Percentiles rank a stretch among this genome's conserved stretches.
phyloP scores from a whole-genome alignment of 2,329 filamentous ascomycete genomes.

The Xylaria sp. region DNA sequence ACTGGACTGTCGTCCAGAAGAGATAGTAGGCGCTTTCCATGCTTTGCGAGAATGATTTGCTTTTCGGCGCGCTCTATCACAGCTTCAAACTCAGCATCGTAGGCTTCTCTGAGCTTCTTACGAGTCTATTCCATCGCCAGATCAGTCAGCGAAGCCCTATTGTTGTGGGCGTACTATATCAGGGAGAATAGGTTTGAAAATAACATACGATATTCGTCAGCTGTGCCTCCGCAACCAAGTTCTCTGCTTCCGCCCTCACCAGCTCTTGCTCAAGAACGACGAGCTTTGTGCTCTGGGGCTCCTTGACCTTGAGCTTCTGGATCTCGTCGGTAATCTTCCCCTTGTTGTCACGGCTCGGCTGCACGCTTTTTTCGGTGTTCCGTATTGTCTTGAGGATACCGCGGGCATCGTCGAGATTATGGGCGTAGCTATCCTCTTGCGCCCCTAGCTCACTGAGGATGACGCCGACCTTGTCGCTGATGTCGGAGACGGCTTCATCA shows the following conservation, averaged over 20 bases:
- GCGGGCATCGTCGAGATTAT: conserved; percentile 87
- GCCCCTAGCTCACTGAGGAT: conserved; percentile 92
- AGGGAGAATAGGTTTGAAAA: not conserved
- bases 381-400: conserved; percentile 88
- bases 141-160: conserved; percentile 8
- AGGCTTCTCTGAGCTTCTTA: conserved; percentile 95
- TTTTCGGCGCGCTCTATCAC: conserved; percentile 97
- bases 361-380: conserved; percentile 94
- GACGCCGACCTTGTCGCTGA: conserved; percentile 96
- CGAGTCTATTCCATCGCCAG: conserved; percentile 71
- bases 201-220: conserved; percentile 88
- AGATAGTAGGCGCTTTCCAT: conserved; percentile 85
- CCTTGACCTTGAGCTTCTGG: conserved; percentile 88
- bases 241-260: conserved; percentile 94
- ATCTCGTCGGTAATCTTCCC: conserved; percentile 93
- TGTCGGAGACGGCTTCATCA: conserved; percentile 87
- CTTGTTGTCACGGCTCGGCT: conserved; percentile 89
- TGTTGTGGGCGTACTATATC: not conserved
- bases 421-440: conserved; percentile 89
- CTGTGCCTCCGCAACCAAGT: conserved; percentile 94
- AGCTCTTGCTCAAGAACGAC: conserved; percentile 94
- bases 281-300: conserved; percentile 84
- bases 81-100: conserved; percentile 86
- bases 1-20: conserved; percentile 91
- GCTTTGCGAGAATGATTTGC: conserved; percentile 91